Evolutionary conservation across 805 yeast species (phyloP).

Genomic region (Danielia oregonensis): DNA sequence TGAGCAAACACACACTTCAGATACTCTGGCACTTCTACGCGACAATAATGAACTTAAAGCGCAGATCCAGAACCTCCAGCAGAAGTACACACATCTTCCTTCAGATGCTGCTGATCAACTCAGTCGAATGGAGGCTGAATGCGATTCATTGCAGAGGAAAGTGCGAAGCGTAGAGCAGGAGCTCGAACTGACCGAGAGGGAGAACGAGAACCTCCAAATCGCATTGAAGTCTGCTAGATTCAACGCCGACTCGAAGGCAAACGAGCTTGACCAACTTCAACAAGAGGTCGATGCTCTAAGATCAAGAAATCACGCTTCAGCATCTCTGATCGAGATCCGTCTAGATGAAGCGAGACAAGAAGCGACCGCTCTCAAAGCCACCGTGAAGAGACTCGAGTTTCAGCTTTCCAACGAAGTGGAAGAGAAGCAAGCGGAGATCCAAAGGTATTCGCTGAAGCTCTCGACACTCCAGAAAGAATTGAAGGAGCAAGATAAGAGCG

Average conservation of each 20-base stretch:
- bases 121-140: slow-evolving; percentile 2
- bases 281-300: slow-evolving; percentile 4
- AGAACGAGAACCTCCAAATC: neutral
- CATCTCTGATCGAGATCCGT: too few relatives aligned
- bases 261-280: slow-evolving; percentile 3
- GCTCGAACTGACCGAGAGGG: slow-evolving; percentile 1
- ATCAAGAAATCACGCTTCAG: too few relatives aligned
- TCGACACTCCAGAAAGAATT: slow-evolving; percentile 17
- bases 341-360: too few relatives aligned
- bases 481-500: slow-evolving; percentile 21
- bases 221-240: neutral
- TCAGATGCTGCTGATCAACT: slow-evolving; percentile 8
- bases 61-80: slow-evolving; percentile 9
- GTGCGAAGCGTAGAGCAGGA: slow-evolving; percentile 1
- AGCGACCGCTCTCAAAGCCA: neutral
- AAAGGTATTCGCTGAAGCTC: slow-evolving; percentile 15
- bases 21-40: neutral
- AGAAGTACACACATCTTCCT: slow-evolving; percentile 6
- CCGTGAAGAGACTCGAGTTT: slow-evolving; percentile 4
- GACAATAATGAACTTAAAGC: slow-evolving; percentile 13
- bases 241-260: slow-evolving; percentile 1
- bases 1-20: too few relatives aligned
- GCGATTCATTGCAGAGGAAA: slow-evolving; percentile 1
- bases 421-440: slow-evolving; percentile 7
- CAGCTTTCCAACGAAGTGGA: slow-evolving; percentile 5